Conservation (phyloP, 768 basidiomycete species). For the Tubosaeta brunneosetosa region DNA sequence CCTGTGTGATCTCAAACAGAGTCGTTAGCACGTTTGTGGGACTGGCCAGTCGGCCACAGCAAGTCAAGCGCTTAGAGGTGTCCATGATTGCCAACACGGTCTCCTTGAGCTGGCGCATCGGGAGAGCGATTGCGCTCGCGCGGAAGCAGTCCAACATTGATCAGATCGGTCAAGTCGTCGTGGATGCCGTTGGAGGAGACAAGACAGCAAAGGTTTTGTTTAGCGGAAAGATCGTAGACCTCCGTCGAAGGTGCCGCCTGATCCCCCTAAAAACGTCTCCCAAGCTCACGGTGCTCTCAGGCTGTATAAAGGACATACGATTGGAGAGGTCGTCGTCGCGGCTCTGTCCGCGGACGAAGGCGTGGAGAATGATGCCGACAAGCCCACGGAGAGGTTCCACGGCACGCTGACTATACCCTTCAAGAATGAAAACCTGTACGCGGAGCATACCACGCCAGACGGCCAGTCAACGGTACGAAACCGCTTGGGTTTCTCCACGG, state of each 20-base stretch:
- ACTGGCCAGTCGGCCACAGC: conserved; percentile 38
- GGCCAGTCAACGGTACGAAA: conserved; percentile 19
- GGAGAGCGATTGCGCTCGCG: conserved; percentile 51
- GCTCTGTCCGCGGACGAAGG: conserved; percentile 26
- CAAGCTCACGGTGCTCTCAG: conserved; percentile 5
- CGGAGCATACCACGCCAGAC: conserved; percentile 35
- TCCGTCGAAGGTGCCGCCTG: conserved; percentile 32
- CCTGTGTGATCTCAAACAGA: neutral
- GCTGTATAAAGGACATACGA: conserved; percentile 37
- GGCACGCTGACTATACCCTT: conserved; percentile 48
- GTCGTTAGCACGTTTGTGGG: conserved; percentile 40
- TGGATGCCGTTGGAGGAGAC: conserved; percentile 34
- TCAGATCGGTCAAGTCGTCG: conserved; percentile 31
- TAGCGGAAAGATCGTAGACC: conserved; percentile 56
- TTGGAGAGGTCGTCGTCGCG: conserved; percentile 34
- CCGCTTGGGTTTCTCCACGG: neutral
- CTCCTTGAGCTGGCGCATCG: conserved; percentile 61
- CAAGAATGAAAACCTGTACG: conserved; percentile 59
- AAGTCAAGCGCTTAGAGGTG: conserved; percentile 31
- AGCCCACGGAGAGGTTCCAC: conserved; percentile 18
- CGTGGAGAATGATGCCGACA: conserved; percentile 22
- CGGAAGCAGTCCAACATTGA: conserved; percentile 43
- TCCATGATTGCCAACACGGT: conserved; percentile 49
- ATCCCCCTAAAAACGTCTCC: neutral
- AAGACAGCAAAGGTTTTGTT: conserved; percentile 43